Evolutionary conservation across 495 filamentous ascomycete genomes (phyloP), one percentile per base, ranked within the genome.

Genomic region (Hypoxylon cercidicola): DNA sequence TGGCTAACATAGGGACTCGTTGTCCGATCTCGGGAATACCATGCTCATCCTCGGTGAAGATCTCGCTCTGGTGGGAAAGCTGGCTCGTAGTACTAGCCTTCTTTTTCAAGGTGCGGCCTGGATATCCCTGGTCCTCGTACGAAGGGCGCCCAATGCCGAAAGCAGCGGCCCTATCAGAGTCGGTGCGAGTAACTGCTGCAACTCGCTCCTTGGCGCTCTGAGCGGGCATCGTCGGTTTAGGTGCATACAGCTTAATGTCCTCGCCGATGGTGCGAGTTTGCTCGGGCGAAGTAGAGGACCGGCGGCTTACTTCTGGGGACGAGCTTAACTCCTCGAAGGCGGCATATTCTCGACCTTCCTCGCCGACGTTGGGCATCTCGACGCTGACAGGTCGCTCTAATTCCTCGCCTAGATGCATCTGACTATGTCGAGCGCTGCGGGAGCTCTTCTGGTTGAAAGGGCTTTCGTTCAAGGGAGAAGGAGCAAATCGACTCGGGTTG

Each of bases 21-120:
- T 88, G 83, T 35, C 93, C 93, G 62, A 97, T 95, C 71, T 94
- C 90, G 10, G 93, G 94, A 62, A 97, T 96, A 11, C 94, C 94
- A 61, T 90, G 86, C 64, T 93, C 91, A 16, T 90, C 88, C 11
- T 87, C 87, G 52, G 79, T 65, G n/a, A 71, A 77, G 28, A 75
- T 69, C 55, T 83, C 81, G 30, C 74, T 74, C 52, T 75, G 69
- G 40, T 72, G 74, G 5, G 81, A 83, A 43, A 80, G 74, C 68
- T 89, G 72, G 80, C 87, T 78, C 67, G 86, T 64, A 71, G 70
- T 85, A 65, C 69, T 89, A 75, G 67, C 87, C 81, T 77, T 88
- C 84, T 77, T 93, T 87, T 77, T 91, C 76, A 77, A 71, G 68
- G 70, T 79, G 11, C 65, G 64, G 2, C 52, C 43, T 57, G 74